Conservation (phyloP, 108 stramenopile genomes). For the Mediolabrus comicus region DNA sequence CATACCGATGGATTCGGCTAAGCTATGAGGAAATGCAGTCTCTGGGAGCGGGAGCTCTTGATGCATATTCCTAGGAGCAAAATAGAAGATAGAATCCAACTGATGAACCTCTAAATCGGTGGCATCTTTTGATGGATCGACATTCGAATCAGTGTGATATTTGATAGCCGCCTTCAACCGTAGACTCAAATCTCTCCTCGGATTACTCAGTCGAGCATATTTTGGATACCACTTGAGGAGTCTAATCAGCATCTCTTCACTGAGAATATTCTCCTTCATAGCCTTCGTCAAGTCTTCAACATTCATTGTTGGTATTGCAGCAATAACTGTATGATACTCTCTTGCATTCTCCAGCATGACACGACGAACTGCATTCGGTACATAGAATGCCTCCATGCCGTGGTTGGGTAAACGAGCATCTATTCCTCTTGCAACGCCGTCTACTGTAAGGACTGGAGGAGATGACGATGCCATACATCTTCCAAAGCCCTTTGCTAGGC, state of each 20-base stretch:
- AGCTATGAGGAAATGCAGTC: conserved; percentile 39
- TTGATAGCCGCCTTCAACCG: conserved; percentile 53
- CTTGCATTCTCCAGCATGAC: conserved; percentile 55
- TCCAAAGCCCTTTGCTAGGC: conserved; percentile 70
- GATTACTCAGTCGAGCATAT: conserved; percentile 44
- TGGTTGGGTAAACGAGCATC: conserved; percentile 61
- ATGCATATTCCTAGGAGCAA: conserved; percentile 38
- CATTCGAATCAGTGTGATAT: conserved; percentile 25
- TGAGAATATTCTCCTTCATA: conserved; percentile 43
- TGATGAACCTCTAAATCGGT: conserved; percentile 9
- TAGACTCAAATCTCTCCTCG: conserved; percentile 27
- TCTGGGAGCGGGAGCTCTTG: conserved; percentile 71
- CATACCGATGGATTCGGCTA: conserved; percentile 50
- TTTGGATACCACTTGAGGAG: conserved; percentile 75
- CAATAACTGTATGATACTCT: conserved; percentile 75
- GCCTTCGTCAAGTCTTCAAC: conserved; percentile 51
- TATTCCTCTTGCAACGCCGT: conserved; percentile 61
- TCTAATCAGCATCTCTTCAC: conserved; percentile 45
- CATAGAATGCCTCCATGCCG: conserved; percentile 38
- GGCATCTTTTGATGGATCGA: background rate
- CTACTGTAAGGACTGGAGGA: conserved; percentile 70
- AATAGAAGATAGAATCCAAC: conserved; percentile 61
- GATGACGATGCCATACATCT: conserved; percentile 51
- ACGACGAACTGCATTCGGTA: conserved; percentile 33
- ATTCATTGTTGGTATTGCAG: conserved; percentile 46